Conservation (phyloP, 73 alveolate genomes). For the Uronychia setigera region DNA sequence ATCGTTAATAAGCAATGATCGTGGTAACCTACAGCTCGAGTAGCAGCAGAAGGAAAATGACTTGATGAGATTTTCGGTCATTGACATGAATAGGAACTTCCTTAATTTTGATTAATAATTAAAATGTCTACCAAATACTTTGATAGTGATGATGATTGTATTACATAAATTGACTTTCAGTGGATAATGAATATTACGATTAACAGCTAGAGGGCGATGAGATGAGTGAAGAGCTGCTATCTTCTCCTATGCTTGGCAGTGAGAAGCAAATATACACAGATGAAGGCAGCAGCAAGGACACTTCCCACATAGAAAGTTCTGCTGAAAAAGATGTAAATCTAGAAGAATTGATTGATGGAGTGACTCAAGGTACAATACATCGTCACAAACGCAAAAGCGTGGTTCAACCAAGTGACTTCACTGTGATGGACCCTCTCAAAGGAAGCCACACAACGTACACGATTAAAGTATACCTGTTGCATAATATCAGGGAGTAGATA, state of each 20-base stretch:
- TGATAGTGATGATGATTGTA: too few species aligned
- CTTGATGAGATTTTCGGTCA: too few species aligned
- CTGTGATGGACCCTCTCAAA: background rate
- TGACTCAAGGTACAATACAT: background rate
- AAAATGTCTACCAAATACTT: too few species aligned
- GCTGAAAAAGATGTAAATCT: background rate
- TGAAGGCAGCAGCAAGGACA: background rate
- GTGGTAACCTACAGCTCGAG: too few species aligned
- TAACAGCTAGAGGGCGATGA: too few species aligned
- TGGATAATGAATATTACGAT: too few species aligned
- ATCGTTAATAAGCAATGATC: too few species aligned
- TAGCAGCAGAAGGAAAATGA: too few species aligned
- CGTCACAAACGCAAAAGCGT: background rate
- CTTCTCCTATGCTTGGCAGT: too few species aligned
- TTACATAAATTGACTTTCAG: too few species aligned
- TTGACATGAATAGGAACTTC: too few species aligned
- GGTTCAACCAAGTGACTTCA: background rate
- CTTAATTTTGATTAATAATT: too few species aligned
- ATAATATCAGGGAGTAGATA: background rate
- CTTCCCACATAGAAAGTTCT: background rate
- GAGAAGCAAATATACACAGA: background rate
- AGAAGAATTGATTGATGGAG: background rate
- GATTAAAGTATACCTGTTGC: background rate
- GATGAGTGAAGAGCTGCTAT: background rate
- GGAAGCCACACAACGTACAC: background rate